These are phyloP conservation scores for Tricholoma matsutake DNA, from an alignment of 768 basidiomycete species.

Conservation along the genomic window DNA sequence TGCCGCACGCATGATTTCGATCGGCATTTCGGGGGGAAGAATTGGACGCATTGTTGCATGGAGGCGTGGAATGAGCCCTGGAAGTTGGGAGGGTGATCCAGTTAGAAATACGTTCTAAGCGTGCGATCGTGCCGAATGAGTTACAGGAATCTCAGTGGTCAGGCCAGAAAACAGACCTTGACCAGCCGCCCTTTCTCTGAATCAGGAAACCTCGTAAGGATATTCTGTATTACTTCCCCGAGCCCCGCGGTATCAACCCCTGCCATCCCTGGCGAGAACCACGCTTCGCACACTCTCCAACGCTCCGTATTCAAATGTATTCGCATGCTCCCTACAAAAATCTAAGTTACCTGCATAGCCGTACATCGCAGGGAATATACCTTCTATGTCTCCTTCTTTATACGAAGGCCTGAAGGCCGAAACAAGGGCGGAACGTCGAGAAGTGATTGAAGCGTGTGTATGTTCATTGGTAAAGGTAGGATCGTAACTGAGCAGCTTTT, in stretches of 20 bases:
- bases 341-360: background rate
- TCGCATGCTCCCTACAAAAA: constrained; percentile 53
- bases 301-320: constrained; percentile 90
- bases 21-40: constrained; percentile 76
- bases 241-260: constrained; percentile 93
- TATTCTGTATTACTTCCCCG: constrained; percentile 85
- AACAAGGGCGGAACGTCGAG: constrained; percentile 80
- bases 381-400: constrained; percentile 70
- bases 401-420: constrained; percentile 82
- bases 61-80: constrained; percentile 65
- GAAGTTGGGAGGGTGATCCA: constrained; percentile 74
- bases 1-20: constrained; percentile 58
- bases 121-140: background rate
- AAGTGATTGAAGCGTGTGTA: constrained; percentile 75
- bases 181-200: constrained; percentile 70
- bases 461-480: constrained; percentile 78
- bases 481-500: constrained; percentile 78
- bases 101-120: constrained; percentile 85
- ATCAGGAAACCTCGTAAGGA: constrained; percentile 69
- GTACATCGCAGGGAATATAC: constrained; percentile 24
- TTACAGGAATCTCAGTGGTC: background rate
- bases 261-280: constrained; percentile 91
- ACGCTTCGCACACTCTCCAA: constrained; percentile 88
- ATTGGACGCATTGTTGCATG: constrained; percentile 77
- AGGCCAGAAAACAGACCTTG: constrained; percentile 46